Evolutionary conservation across 352 stramenopile genomes (phyloP).

Genomic region (Phytophthora pluvialis): DNA sequence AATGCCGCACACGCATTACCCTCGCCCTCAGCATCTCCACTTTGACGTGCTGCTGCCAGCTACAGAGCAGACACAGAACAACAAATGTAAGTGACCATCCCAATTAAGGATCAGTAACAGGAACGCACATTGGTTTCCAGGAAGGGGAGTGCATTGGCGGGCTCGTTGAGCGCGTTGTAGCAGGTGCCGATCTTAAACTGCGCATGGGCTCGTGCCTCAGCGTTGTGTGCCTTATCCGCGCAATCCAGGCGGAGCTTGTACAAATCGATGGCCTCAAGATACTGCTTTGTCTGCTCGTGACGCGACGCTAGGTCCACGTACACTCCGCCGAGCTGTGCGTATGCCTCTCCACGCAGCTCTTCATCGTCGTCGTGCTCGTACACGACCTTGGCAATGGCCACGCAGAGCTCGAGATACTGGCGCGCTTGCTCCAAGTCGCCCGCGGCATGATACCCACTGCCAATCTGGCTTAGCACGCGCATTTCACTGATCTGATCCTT

Average conservation of each 20-base stretch:
- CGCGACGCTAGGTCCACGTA: conserved; percentile 71
- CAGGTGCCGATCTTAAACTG: conserved; percentile 81
- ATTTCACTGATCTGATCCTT: conserved; percentile 90
- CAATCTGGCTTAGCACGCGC: conserved; percentile 84
- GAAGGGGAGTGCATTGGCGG: conserved; percentile 78
- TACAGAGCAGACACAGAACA: conserved; percentile 23
- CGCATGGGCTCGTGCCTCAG: conserved; percentile 59
- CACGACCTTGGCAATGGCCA: conserved; percentile 72
- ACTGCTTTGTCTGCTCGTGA: conserved; percentile 47
- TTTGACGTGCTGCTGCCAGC: conserved; percentile 63
- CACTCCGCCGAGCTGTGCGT: conserved; percentile 75
- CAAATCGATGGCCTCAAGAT: conserved; percentile 62
- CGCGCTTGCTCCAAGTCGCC: conserved; percentile 76
- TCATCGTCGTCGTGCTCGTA: conserved; percentile 77
- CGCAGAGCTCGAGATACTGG: conserved; percentile 83
- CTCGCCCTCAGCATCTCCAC: conserved; percentile 71
- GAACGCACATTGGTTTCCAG: conserved; percentile 76
- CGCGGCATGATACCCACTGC: conserved; percentile 77
- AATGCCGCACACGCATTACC: conserved; percentile 89
- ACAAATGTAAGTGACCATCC: neutral
- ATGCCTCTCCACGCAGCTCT: conserved; percentile 55
- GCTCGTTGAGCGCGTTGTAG: conserved; percentile 71
- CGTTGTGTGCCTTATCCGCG: conserved; percentile 64
- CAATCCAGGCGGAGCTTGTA: conserved; percentile 84
- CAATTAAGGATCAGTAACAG: conserved; percentile 1